Percentiles rank a stretch among this genome's conserved stretches.
These are phyloP conservation scores for Rhizophora mangle DNA, from an alignment of 345 rosid genomes.

Conservation along the genomic window DNA sequence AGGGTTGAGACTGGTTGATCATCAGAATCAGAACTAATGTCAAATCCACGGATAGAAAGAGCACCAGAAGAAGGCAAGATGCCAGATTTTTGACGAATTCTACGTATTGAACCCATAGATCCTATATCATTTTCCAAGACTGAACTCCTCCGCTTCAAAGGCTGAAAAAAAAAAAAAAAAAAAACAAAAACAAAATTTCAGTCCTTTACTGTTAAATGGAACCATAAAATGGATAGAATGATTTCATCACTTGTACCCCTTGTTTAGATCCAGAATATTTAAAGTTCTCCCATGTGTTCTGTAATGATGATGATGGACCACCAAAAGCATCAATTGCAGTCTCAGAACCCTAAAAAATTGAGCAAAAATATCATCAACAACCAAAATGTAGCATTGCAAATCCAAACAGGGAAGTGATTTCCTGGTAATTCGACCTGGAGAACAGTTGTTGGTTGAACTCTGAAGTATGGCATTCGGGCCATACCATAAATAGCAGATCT, in stretches of 20 bases:
- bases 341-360: constrained; percentile 40
- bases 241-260: constrained; percentile 36
- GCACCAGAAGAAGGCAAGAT: constrained; percentile 45
- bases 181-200: constrained; percentile 1
- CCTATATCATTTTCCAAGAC: constrained; percentile 75
- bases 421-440: constrained; percentile 48
- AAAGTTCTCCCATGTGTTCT: constrained; percentile 23
- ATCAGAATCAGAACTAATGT: constrained; percentile 24
- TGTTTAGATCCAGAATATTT: constrained; percentile 55
- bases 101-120: constrained; percentile 77
- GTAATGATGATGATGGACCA: constrained; percentile 44
- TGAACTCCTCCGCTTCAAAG: constrained; percentile 72
- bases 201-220: not conserved
- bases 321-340: constrained; percentile 30
- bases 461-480: constrained; percentile 86
- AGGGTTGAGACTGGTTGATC: constrained; percentile 28
- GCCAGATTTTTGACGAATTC: constrained; percentile 83
- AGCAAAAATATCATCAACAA: not conserved
- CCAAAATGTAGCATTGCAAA: not conserved
- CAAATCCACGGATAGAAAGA: constrained; percentile 28
- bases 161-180: constrained; percentile 39
- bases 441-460: constrained; percentile 43
- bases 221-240: not conserved
- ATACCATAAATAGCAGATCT: constrained; percentile 87
- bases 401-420: not conserved